Conservation (phyloP, 495 filamentous ascomycete genomes). For the Friedmanniomyces endolithicus region DNA sequence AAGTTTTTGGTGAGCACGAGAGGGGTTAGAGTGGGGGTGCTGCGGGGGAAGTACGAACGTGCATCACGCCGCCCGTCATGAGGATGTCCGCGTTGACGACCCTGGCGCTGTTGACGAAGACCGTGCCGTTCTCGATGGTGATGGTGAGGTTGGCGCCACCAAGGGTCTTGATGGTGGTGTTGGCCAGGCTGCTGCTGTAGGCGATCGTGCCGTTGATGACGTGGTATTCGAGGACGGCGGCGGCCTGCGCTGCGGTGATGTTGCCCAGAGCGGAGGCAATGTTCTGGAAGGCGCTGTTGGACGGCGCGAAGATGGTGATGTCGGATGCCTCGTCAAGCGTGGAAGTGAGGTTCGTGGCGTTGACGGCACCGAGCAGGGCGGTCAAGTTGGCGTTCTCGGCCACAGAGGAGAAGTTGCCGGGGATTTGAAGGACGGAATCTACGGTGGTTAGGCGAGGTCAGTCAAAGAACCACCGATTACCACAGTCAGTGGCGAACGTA, state of each 20-base stretch:
- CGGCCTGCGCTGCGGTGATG: slow-evolving; percentile 37
- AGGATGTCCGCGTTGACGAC: slow-evolving; percentile 49
- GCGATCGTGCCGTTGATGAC: slow-evolving; percentile 41
- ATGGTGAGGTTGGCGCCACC: slow-evolving; percentile 42
- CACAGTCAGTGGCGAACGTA: no score
- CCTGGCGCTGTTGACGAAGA: slow-evolving; percentile 44
- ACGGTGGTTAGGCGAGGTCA: no score
- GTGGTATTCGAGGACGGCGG: slow-evolving; percentile 45
- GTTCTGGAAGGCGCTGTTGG: slow-evolving; percentile 48
- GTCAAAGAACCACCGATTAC: no score
- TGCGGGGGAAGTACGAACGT: slow-evolving; percentile 20
- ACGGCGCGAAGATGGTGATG: slow-evolving; percentile 52
- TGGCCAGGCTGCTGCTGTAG: slow-evolving; percentile 38
- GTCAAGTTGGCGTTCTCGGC: slow-evolving; percentile 42
- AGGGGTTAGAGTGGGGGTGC: no score
- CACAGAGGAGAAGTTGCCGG: slow-evolving; percentile 39
- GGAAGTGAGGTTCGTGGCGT: slow-evolving; percentile 32
- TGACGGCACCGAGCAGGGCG: slow-evolving; percentile 44
- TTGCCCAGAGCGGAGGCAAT: slow-evolving; percentile 41
- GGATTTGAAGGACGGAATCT: slow-evolving; percentile 43
- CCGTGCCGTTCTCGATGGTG: slow-evolving; percentile 35
- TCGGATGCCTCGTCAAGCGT: slow-evolving; percentile 34
- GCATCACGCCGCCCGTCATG: slow-evolving; percentile 53
- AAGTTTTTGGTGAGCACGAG: no score
- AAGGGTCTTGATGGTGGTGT: slow-evolving; percentile 35